These are phyloP conservation scores for Aspergillus novoparasiticus DNA, from an alignment of 2,329 filamentous ascomycete species.

Conservation along the genomic window DNA sequence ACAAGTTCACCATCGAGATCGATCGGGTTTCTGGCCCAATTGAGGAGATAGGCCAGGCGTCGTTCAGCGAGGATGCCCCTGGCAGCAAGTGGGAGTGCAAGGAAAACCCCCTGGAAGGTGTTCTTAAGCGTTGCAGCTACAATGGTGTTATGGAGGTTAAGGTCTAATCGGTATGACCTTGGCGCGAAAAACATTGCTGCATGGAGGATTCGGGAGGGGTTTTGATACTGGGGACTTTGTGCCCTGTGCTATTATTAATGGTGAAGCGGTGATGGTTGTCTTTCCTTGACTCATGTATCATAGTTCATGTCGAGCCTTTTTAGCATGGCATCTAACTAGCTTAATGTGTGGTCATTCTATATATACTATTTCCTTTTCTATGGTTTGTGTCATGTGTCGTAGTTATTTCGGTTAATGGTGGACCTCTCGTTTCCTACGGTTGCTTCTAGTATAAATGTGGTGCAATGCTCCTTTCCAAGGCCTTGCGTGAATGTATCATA, in stretches of 20 bases:
- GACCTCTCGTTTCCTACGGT: too few species aligned
- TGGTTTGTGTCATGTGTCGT: too few species aligned
- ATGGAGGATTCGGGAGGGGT: neutral
- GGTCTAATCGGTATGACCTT: constrained; percentile 11
- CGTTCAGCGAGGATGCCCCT: constrained; percentile 17
- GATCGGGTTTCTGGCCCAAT: constrained; percentile 24
- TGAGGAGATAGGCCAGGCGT: constrained; percentile 20
- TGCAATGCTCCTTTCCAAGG: too few species aligned
- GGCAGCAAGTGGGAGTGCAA: constrained; percentile 24
- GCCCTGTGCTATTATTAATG: neutral
- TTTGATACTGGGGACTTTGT: neutral
- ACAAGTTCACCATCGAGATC: constrained; percentile 24
- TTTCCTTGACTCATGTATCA: neutral
- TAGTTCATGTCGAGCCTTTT: too few species aligned
- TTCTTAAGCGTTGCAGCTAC: constrained; percentile 20
- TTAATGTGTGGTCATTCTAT: too few species aligned
- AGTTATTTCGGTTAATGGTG: too few species aligned
- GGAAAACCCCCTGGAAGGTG: constrained; percentile 11
- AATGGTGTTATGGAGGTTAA: constrained; percentile 17
- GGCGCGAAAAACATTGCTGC: neutral
- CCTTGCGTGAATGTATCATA: too few species aligned
- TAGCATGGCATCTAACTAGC: too few species aligned
- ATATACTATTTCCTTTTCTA: too few species aligned
- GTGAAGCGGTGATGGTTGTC: neutral
- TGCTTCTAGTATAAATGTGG: too few species aligned